phyloP scores from a whole-genome alignment of 306 rosid species.

The Abrus pulchellus region DNA sequence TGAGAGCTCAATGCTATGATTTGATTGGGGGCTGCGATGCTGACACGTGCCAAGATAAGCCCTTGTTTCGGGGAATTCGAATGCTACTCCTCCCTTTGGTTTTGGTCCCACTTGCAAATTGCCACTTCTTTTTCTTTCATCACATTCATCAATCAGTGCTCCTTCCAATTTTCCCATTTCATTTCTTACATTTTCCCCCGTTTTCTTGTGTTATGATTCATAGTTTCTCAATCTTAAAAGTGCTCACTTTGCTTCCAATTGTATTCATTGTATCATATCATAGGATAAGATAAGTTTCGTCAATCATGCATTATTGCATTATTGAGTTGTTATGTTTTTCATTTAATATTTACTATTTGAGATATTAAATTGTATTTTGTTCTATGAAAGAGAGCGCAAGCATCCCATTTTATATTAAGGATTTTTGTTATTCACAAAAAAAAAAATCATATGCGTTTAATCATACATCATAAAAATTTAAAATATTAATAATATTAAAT shows the following conservation, averaged over 20 bases:
- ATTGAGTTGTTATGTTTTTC: too few species aligned
- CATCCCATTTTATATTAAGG: neutral
- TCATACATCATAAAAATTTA: too few species aligned
- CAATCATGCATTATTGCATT: neutral
- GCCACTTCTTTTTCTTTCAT: neutral
- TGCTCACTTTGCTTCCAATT: neutral
- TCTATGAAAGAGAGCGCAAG: neutral
- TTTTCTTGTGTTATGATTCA: too few species aligned
- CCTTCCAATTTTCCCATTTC: neutral
- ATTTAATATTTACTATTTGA: neutral
- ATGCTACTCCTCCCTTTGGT: neutral
- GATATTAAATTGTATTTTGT: neutral
- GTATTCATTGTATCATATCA: neutral
- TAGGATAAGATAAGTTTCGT: neutral
- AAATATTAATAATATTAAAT: too few species aligned
- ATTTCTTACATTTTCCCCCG: neutral
- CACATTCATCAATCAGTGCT: neutral
- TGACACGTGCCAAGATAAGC: constrained; percentile 30
- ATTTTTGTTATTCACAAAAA: too few species aligned
- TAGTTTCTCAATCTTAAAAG: neutral
- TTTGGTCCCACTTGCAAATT: neutral
- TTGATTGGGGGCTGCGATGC: neutral
- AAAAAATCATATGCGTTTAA: too few species aligned
- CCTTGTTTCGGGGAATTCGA: neutral
- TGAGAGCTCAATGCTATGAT: neutral